phyloP scores from a whole-genome alignment of 2,329 filamentous ascomycete species.

The Coniella vitis region DNA sequence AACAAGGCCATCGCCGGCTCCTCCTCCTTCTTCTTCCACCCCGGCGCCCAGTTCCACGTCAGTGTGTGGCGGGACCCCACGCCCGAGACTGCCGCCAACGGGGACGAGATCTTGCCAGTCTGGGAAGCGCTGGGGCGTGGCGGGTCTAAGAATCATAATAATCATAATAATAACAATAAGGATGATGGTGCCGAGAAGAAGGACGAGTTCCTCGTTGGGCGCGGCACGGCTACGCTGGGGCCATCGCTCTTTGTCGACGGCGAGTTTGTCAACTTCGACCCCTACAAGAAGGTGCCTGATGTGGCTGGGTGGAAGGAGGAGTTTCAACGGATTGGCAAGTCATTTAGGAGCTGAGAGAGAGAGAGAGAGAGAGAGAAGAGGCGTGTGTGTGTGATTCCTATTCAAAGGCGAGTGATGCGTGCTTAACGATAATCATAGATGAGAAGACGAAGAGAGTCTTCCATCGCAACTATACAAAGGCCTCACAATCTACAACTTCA shows the following conservation, averaged over 20 bases:
- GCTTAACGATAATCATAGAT: too few species aligned
- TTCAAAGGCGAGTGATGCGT: too few species aligned
- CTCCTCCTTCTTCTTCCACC: constrained; percentile 27
- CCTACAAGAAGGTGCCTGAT: constrained; percentile 25
- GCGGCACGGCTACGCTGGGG: constrained; percentile 21
- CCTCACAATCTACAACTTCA: too few species aligned
- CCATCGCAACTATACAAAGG: too few species aligned
- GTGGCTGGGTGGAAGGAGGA: constrained; percentile 25
- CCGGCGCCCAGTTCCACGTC: constrained; percentile 22
- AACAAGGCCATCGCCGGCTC: constrained; percentile 15
- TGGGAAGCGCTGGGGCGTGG: constrained; percentile 14
- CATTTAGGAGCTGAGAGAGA: neutral
- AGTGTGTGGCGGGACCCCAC: constrained; percentile 24
- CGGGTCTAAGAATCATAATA: too few species aligned
- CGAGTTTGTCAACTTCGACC: constrained; percentile 27
- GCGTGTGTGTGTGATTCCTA: too few species aligned
- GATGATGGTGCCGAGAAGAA: constrained; percentile 7
- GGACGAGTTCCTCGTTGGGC: constrained; percentile 17
- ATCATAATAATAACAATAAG: too few species aligned
- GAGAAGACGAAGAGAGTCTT: too few species aligned
- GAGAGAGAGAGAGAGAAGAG: neutral
- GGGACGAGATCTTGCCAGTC: neutral
- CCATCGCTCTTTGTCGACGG: constrained; percentile 26
- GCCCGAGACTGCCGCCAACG: neutral
- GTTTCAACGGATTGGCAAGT: constrained; percentile 25